Evolutionary conservation across 2,329 filamentous ascomycete species (phyloP).

Genomic region (Aspergillus nomiae): DNA sequence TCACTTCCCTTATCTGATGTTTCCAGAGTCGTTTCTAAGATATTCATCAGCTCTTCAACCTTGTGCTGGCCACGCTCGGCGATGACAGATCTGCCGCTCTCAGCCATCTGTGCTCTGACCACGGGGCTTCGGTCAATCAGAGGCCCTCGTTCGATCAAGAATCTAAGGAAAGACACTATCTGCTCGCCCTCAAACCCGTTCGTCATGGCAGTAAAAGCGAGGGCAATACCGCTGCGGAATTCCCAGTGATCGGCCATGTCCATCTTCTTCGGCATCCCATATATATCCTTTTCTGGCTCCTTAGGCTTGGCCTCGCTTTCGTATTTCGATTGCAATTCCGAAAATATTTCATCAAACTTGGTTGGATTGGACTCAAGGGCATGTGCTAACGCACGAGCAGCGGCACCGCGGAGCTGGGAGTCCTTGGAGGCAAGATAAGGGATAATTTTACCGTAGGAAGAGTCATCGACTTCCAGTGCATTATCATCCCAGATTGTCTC

Average conservation of each 20-base stretch:
- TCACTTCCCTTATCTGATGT: conserved; percentile 79
- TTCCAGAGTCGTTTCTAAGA: conserved; percentile 87
- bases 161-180: conserved; percentile 77
- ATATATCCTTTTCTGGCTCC: conserved; percentile 83
- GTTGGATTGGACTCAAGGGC: conserved; percentile 64
- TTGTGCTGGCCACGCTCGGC: conserved; percentile 77
- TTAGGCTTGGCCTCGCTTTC: conserved; percentile 77
- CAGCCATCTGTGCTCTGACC: conserved; percentile 88
- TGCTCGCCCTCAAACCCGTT: conserved; percentile 67
- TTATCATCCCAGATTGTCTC: conserved; percentile 95
- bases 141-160: conserved; percentile 82
- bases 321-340: conserved; percentile 71
- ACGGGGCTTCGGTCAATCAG: conserved; percentile 77
- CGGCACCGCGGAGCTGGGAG: conserved; percentile 77
- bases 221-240: conserved; percentile 81
- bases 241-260: conserved; percentile 91
- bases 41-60: conserved; percentile 86
- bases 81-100: conserved; percentile 81
- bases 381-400: conserved; percentile 78
- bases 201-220: conserved; percentile 82
- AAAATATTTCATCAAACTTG: conserved; percentile 64
- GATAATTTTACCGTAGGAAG: conserved; percentile 68
- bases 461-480: conserved; percentile 68
- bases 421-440: conserved; percentile 81
- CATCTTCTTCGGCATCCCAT: conserved; percentile 89